Evolutionary conservation across 1,284 basidiomycete species (phyloP).

Genomic region (Apiotrichum gamsii): DNA sequence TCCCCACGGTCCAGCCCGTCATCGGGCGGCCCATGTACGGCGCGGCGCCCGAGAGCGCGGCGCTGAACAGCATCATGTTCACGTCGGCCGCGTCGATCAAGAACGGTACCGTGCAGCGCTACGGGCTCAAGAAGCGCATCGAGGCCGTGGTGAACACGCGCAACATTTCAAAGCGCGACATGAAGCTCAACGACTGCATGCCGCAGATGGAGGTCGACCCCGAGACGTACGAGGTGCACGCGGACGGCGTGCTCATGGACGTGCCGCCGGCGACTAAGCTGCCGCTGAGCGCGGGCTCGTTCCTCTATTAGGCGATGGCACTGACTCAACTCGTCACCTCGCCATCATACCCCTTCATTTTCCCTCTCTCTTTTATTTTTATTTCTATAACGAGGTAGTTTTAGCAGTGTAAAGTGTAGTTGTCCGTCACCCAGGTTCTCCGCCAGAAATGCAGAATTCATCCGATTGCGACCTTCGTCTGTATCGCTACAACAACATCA

Average conservation of each 20-base stretch:
- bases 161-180: slow-evolving; percentile 70
- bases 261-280: slow-evolving; percentile 67
- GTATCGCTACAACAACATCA: too few relatives aligned
- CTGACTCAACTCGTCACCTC: too few relatives aligned
- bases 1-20: slow-evolving; percentile 87
- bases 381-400: too few relatives aligned
- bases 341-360: too few relatives aligned
- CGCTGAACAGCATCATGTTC: slow-evolving; percentile 74
- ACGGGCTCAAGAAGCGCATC: slow-evolving; percentile 66
- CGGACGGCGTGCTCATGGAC: slow-evolving; percentile 70
- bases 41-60: slow-evolving; percentile 63
- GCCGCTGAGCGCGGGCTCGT: slow-evolving; percentile 63
- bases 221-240: slow-evolving; percentile 80
- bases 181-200: slow-evolving; percentile 83
- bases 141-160: slow-evolving; percentile 76
- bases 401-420: too few relatives aligned
- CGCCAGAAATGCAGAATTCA: too few relatives aligned
- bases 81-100: slow-evolving; percentile 70
- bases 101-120: slow-evolving; percentile 57
- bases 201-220: slow-evolving; percentile 86
- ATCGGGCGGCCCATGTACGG: slow-evolving; percentile 88
- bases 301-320: slow-evolving; percentile 28
- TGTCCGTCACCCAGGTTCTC: too few relatives aligned
- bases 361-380: too few relatives aligned
- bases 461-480: too few relatives aligned